phyloP scores from a whole-genome alignment of 805 yeast genomes.

The Zygotorulaspora sp. region DNA sequence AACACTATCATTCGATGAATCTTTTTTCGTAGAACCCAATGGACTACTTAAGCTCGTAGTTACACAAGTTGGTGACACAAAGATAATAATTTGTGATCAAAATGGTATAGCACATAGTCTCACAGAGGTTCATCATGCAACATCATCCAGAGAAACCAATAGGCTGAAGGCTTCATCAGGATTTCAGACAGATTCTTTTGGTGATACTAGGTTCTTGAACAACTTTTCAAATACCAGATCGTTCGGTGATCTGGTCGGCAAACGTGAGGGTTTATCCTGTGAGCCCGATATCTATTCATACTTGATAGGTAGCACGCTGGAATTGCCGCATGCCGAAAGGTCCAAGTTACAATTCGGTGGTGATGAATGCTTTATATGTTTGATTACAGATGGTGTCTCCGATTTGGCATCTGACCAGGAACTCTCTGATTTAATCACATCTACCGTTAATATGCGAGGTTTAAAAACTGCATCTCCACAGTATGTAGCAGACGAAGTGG shows the following conservation, averaged over 20 bases:
- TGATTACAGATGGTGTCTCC: conserved; percentile 86
- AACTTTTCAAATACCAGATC: conserved; percentile 87
- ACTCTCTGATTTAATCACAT: conserved; percentile 75
- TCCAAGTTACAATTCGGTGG: conserved; percentile 57
- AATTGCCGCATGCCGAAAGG: conserved; percentile 38
- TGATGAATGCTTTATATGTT: conserved; percentile 77
- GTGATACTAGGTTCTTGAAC: conserved; percentile 75
- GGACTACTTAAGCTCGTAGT: conserved; percentile 65
- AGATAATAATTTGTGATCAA: conserved; percentile 78
- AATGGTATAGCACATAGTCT: conserved; percentile 74
- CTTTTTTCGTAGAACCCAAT: conserved; percentile 49
- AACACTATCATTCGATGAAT: conserved; percentile 23
- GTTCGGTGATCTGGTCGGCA: conserved; percentile 83
- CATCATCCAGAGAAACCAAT: conserved; percentile 69
- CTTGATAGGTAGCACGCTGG: conserved; percentile 56
- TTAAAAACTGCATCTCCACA: conserved; percentile 74
- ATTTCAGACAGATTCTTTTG: conserved; percentile 81
- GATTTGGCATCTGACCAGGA: conserved; percentile 83
- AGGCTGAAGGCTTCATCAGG: conserved; percentile 64
- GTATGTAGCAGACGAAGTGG: conserved; percentile 77
- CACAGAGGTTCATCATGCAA: conserved; percentile 82
- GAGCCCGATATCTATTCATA: conserved; percentile 83
- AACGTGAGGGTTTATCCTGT: conserved; percentile 79
- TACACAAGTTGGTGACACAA: conserved; percentile 92
- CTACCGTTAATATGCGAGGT: conserved; percentile 59